Evolutionary conservation across 345 rosid genomes (phyloP).

Genomic region (Firmiana major): DNA sequence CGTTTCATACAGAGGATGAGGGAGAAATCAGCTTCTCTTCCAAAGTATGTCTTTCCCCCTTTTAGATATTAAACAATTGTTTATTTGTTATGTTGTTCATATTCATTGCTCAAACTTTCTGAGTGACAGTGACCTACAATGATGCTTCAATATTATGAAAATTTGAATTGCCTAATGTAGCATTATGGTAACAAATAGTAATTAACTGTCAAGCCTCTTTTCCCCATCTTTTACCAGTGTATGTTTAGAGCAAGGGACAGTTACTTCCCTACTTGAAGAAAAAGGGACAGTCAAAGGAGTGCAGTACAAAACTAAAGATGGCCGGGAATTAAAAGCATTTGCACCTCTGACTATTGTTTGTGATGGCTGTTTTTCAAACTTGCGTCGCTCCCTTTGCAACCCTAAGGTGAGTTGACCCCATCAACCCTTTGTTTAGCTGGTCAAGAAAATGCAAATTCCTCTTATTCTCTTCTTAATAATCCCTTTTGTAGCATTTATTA

Average conservation of each 20-base stretch:
- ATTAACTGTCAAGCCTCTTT: not conserved
- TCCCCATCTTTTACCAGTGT: constrained; percentile 38
- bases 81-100: not conserved
- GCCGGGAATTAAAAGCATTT: constrained; percentile 43
- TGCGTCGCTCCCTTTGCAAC: constrained; percentile 72
- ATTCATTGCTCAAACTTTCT: not conserved
- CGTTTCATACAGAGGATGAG: constrained; percentile 51
- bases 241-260: constrained; percentile 69
- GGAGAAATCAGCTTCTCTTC: constrained; percentile 42
- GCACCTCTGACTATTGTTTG: constrained; percentile 77
- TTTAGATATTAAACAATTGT: not conserved
- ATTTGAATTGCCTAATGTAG: not conserved
- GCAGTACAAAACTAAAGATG: constrained; percentile 61
- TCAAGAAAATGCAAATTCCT: not conserved
- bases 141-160: not conserved
- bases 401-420: constrained; percentile 42
- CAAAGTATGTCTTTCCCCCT: constrained; percentile 26
- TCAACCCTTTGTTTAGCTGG: constrained; percentile 1
- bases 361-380: constrained; percentile 77
- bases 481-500: too few species aligned
- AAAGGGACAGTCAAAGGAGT: constrained; percentile 69
- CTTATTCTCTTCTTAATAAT: not conserved
- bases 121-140: not conserved
- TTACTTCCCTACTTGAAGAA: constrained; percentile 61
- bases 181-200: not conserved